Evolutionary conservation across 2,329 filamentous ascomycete genomes (phyloP), one percentile per base, ranked within the genome.

Genomic region (Claviceps africana): DNA sequence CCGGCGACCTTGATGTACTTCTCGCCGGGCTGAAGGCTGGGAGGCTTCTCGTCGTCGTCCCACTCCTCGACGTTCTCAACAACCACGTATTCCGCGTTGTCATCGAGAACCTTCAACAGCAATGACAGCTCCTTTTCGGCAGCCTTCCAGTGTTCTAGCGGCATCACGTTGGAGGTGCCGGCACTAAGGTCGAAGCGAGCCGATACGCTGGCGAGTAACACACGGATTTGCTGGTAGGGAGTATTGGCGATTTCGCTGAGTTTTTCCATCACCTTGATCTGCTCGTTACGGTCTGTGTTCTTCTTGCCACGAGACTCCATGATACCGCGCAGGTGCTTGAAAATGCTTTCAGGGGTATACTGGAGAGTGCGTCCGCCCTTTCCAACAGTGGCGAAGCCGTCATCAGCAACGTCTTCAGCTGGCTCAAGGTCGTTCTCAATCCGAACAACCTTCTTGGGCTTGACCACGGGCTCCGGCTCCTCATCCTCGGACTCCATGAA

Each of bases 191-290:
- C 93, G 70, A 98, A 98, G 57, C 94, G 82, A 50, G 93, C 93
- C 42, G 93, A 94, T 61, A 98, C 85, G 48, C 97, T 73, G 40
- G 89, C 91, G 57, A 97, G 76, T 46, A 97, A 85, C 54, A 97
- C 87, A 58, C 93, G 86, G 62, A 98, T 88, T 67, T 83, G 83
- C 72, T 97, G 93, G 73, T 98, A 98, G 50, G 94, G 89, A 51
- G 85, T 93, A 63, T 79, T 80, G 58, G 93, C 82, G 58, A 98
- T 90, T 67, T 95, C 89, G 63, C 84, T 74, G 51, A 98, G 80
- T 75, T 90, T 95, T 78, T 97, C 93, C 89, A 98, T 95, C 50
- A 91, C 85, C 70, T 85, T 85, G 70, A 98, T 97, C 72, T 98
- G 93, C 72, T 98, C 93, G 47, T 81, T 66, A 48, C 89, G 85